These are phyloP conservation scores for Suhomyces taliae DNA, from an alignment of 1,139 yeast species.

Conservation along the genomic window DNA sequence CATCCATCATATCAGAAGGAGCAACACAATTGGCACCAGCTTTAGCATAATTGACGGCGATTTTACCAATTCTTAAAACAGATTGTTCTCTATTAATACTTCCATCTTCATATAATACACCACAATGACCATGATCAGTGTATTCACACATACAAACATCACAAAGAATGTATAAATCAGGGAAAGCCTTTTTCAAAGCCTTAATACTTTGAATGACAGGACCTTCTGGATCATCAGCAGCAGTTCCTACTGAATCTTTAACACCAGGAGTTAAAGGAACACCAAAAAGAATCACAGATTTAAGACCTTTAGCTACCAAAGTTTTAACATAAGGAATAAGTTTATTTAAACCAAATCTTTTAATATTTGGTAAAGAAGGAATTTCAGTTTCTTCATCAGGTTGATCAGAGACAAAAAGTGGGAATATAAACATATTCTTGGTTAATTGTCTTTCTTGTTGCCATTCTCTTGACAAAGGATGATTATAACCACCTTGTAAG, in stretches of 20 bases:
- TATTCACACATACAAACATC: constrained; percentile 98
- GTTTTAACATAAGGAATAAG: constrained; percentile 69
- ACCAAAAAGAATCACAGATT: constrained; percentile 87
- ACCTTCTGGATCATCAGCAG: constrained; percentile 96
- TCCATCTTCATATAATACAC: constrained; percentile 84
- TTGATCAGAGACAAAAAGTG: constrained; percentile 79
- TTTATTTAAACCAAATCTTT: constrained; percentile 80
- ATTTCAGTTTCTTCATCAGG: constrained; percentile 79
- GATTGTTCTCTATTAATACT: constrained; percentile 71
- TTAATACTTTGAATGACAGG: constrained; percentile 86
- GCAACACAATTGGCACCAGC: constrained; percentile 98
- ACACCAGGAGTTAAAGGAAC: constrained; percentile 74
- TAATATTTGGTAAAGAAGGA: constrained; percentile 82
- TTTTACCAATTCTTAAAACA: constrained; percentile 85
- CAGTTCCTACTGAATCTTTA: constrained; percentile 80
- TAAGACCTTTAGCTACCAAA: constrained; percentile 77
- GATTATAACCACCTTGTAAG: constrained; percentile 92
- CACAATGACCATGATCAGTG: constrained; percentile 97
- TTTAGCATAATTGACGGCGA: constrained; percentile 90
- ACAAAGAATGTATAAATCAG: constrained; percentile 82
- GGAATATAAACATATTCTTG: constrained; percentile 90
- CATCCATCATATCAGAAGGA: constrained; percentile 98
- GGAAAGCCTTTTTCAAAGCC: constrained; percentile 62
- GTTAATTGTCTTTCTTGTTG: constrained; percentile 80
- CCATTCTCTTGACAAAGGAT: constrained; percentile 88